Base-by-base conservation (phyloP, 108 stramenopile species). In the Licmophora abbreviata region DNA sequence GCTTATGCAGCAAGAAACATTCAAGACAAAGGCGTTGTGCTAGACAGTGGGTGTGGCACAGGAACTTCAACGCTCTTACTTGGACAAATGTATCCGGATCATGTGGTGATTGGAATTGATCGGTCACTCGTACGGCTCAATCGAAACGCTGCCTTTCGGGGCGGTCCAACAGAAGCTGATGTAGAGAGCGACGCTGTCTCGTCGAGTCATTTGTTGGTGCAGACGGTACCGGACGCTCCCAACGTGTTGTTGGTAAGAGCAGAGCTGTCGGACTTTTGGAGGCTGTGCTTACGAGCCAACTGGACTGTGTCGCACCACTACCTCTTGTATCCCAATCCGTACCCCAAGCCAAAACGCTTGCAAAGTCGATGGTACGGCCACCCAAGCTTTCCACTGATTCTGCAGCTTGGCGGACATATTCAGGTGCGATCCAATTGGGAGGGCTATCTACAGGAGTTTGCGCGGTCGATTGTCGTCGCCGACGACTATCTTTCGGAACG, bases 11-110 rank as follows among this genome's bases (percentile, higher is more conserved):
- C n/a, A n/a, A n/a, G n/a, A n/a, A 35, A 30, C 22, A 24, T 35
- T 23, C 11, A 40, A 0, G 20, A 3, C 3, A 38, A 0, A 20
- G 51, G 42, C 24, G 44, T 88, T 5, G 58, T 93, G 38, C 53
- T 88, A 18, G 88, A 87, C 57, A 84, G 87, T 56, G 94, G 94
- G 29, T 95, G 94, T 63, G 94, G 94, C 17, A 93, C 94, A 1
- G 91, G 86, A 6, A 58, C 68, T 17, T 85, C 81, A 4, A 72
- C 85, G 10, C 17, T 55, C 4, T 27, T 63, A 23, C 58, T 89
- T 25, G 80, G 81, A 7, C 48, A 66, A 53, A 52, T 48, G 15
- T 70, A 79, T 68, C 84, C 83, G 0, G 67, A 88, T 58, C 61
- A 76, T 49, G 22, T 64, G 21, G 71, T 95, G 7, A 49, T 94